A percentile compares a stretch with the other conserved stretches of the same genome.
Evolutionary conservation across 768 basidiomycete species (phyloP).

Genomic region (Scleroderma citrinum): DNA sequence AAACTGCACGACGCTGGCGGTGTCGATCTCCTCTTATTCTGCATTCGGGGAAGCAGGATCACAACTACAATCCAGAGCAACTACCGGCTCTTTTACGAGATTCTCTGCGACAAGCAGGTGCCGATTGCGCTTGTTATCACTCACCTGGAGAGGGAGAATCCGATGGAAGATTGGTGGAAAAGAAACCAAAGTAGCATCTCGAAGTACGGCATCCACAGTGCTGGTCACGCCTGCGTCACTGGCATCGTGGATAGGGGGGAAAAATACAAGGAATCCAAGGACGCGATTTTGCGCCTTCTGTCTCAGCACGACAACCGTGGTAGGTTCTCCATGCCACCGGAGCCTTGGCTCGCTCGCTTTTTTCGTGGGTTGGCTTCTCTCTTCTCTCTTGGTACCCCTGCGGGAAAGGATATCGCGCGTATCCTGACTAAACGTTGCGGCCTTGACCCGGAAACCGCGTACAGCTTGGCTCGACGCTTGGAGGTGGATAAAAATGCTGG

Average conservation of each 20-base stretch:
- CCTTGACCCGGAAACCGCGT: slow-evolving; percentile 23
- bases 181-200: slow-evolving; percentile 22
- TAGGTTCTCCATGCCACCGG: slow-evolving; percentile 20
- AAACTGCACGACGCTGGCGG: slow-evolving; percentile 20
- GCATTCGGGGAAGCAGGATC: slow-evolving; percentile 30
- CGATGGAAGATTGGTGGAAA: slow-evolving; percentile 34
- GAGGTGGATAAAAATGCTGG: neutral
- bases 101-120: slow-evolving; percentile 34
- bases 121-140: slow-evolving; percentile 38
- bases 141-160: slow-evolving; percentile 30
- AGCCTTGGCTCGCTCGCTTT: slow-evolving; percentile 20
- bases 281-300: slow-evolving; percentile 16
- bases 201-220: slow-evolving; percentile 21
- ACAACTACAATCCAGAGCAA: slow-evolving; percentile 29
- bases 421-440: slow-evolving; percentile 22
- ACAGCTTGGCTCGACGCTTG: slow-evolving; percentile 13
- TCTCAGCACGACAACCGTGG: slow-evolving; percentile 7
- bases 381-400: slow-evolving; percentile 17
- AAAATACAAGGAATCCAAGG: slow-evolving; percentile 32
- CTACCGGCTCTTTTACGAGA: slow-evolving; percentile 34
- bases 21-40: slow-evolving; percentile 33
- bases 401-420: slow-evolving; percentile 20
- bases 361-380: slow-evolving; percentile 17
- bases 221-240: slow-evolving; percentile 38
- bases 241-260: slow-evolving; percentile 26